Base-by-base conservation (phyloP, 2,329 filamentous ascomycete species). In the Polychaeton citri region DNA sequence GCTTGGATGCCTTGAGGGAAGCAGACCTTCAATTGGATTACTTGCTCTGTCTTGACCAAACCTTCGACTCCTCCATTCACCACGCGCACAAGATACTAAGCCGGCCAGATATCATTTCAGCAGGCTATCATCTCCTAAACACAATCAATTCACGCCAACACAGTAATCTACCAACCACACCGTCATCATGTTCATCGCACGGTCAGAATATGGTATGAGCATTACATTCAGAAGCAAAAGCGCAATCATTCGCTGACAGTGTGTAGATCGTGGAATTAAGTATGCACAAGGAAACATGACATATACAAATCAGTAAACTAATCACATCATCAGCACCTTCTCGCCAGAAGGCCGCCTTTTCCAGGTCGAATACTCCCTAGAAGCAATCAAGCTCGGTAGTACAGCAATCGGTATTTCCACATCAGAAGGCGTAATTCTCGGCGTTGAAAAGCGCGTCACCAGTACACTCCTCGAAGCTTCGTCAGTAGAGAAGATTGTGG, bases 361-460 rank as follows among this genome's bases (percentile, higher is more conserved):
- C 76, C 90, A 98, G 71, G 90, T 98, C 71, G 90, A 98, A 81
- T 98, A 98, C 77, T 96, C 90, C 41, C 81, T 98, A 63, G 90
- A 98, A 72, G 90, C 90, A 65, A 98, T 98, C 76, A 98, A 98
- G 72, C 83, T 96, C 50, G 90, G 90, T 51, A 93, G 84, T 54
- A 98, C 90, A 51, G 90, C 90, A 58, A 98, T 98, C 67, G 90
- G 90, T 53, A 72, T 98, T 49, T 86, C 90, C 53, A 98, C 90
- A 33, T 82, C 84, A 39, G 83, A 92, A 60, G 90, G 90, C 56
- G 87, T 96, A 43, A 81, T 98, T 57, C 80, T 98, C 35, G 90
- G 90, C 50, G 90, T 98, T 46, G 90, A 98, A 70, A 98, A 98
- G 76, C 87, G 90, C 56, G 90, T 98, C 53, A 98, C 90, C 42